Base-by-base conservation (phyloP, 2,329 filamentous ascomycete genomes). In the Venturiaceae sp. region DNA sequence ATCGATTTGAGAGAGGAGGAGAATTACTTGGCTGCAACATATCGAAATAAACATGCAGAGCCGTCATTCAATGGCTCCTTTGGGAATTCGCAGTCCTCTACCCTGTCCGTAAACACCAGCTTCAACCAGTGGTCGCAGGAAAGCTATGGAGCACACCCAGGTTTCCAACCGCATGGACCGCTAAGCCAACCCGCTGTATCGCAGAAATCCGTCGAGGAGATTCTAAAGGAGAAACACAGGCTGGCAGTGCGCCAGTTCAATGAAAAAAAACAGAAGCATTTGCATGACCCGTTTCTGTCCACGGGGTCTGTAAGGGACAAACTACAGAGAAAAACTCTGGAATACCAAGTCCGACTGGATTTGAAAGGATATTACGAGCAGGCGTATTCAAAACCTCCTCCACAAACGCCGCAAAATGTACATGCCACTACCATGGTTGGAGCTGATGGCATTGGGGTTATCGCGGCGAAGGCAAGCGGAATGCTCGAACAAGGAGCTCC, bases 1-100 rank as follows among this genome's bases (percentile, higher is more conserved):
- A 90, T 96, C 62, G 89, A 96, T 74, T 74, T 96, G 52, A 85
- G 87, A 60, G 90, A 90, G 63, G 92, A 96, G 71, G 90, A 95
- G 67, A 88, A 91, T 65, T 88, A 84, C 63, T 79, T 94, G 70
- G 85, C 89, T 47, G 84, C 83, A 60, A 77, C 84, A 59, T 86
- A 84, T 67, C 80, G 82, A 47, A 74, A 72, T 67, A 67, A 76
- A 67, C 67, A 79, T 67, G 28, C 30, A 19, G 54, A 46, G 14
- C 41, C 44, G 14, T 33, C 28, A 19, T 59, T 57, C 21, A 23
- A 5, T 21, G 37, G 47, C 9, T 9, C 76, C 60, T 70, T 72
- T 60, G 66, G 65, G 14, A 88, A 85, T 30, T 33, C 50, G n/a
- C 52, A 56, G 21, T 16, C 36, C 23, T 58, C 57, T 33, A 47